Percentiles rank a stretch among this genome's conserved stretches.
phyloP scores from a whole-genome alignment of 352 stramenopile genomes.

The Pythium sp. region DNA sequence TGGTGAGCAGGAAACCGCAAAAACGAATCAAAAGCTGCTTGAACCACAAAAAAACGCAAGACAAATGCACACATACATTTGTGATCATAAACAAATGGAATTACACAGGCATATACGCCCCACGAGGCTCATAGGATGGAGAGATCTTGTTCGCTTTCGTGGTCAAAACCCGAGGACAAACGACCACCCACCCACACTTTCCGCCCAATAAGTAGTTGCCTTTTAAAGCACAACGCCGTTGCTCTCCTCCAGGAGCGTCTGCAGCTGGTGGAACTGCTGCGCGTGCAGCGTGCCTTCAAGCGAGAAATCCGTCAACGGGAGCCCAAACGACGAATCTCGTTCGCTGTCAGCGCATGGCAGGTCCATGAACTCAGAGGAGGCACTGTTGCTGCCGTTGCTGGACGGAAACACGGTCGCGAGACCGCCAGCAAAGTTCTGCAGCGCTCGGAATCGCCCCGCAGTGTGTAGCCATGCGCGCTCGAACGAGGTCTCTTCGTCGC shows the following conservation, averaged over 20 bases:
- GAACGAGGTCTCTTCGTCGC: constrained; percentile 32
- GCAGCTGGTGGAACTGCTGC: constrained; percentile 30
- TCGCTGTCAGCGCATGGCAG: constrained; percentile 22
- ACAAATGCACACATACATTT: background rate
- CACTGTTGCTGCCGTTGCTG: background rate
- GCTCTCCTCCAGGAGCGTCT: constrained; percentile 20
- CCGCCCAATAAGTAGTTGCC: too few species aligned
- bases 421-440: constrained; percentile 57
- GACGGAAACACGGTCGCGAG: constrained; percentile 45
- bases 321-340: background rate
- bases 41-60: background rate
- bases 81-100: background rate
- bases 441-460: constrained; percentile 33
- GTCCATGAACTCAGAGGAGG: constrained; percentile 9
- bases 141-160: too few species aligned
- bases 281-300: constrained; percentile 35
- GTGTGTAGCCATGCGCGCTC: constrained; percentile 38
- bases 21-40: background rate
- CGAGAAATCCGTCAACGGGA: constrained; percentile 25
- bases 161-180: too few species aligned
- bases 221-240: background rate
- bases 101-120: background rate
- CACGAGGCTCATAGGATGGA: background rate
- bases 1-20: too few species aligned
- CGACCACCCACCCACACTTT: too few species aligned